Evolutionary conservation across 495 filamentous ascomycete species (phyloP).

Genomic region (Penicillium samsonianum): DNA sequence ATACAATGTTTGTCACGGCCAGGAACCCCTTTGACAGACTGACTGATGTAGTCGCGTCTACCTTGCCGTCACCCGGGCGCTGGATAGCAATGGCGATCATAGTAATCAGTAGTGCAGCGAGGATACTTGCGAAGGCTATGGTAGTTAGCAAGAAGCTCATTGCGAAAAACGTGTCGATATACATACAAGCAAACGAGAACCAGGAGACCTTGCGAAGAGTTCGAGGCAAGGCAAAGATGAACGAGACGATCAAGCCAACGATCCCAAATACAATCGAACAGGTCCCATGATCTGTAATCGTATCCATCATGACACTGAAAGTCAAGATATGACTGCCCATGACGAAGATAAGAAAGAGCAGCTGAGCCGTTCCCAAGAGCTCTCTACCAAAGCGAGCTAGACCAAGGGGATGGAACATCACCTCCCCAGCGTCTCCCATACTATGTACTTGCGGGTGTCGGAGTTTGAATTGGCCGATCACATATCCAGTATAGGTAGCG

Average conservation of each 20-base stretch:
- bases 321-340: conserved; percentile 71
- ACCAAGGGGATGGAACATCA: conserved; percentile 61
- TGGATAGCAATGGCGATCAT: conserved; percentile 61
- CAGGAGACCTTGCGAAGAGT: conserved; percentile 56
- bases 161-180: background rate
- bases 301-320: conserved; percentile 62
- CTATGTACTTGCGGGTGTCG: conserved; percentile 52
- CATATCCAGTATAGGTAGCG: conserved; percentile 48
- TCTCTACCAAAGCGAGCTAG: conserved; percentile 61
- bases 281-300: conserved; percentile 56
- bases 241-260: conserved; percentile 59
- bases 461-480: conserved; percentile 31
- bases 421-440: conserved; percentile 65
- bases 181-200: conserved; percentile 55
- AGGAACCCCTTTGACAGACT: conserved; percentile 20
- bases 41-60: conserved; percentile 19
- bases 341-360: conserved; percentile 68
- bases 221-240: conserved; percentile 61
- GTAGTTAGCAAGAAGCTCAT: background rate
- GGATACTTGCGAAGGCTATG: conserved; percentile 56
- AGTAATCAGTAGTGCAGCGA: conserved; percentile 64
- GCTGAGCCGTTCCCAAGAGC: conserved; percentile 58
- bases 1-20: conserved; percentile 29
- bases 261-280: conserved; percentile 67
- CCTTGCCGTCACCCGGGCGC: conserved; percentile 17